phyloP scores from a whole-genome alignment of 108 stramenopile genomes.

The Aurantiochytrium sp. region DNA sequence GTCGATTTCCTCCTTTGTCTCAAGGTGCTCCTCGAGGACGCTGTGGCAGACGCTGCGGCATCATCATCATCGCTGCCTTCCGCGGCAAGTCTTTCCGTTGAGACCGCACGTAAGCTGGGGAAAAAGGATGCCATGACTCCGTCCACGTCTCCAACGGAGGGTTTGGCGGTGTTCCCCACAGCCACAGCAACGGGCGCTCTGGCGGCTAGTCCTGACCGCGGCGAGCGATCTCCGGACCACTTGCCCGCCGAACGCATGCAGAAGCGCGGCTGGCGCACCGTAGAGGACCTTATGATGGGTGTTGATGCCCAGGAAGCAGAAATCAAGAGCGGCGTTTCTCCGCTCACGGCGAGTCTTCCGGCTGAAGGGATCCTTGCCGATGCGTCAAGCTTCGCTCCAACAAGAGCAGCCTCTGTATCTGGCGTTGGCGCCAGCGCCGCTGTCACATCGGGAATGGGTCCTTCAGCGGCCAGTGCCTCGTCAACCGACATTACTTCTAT shows the following conservation, averaged over 20 bases:
- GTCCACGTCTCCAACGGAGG: conserved; percentile 18
- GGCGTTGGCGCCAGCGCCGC: too few relatives aligned
- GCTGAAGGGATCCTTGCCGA: too few relatives aligned
- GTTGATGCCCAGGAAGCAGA: background rate
- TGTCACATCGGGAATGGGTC: too few relatives aligned
- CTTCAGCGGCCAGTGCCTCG: too few relatives aligned
- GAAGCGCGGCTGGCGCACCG: background rate
- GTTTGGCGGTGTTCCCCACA: background rate
- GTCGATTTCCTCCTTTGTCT: conserved; percentile 27
- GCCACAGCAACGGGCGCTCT: background rate
- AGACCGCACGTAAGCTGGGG: background rate
- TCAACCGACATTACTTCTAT: too few relatives aligned
- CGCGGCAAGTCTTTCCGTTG: background rate
- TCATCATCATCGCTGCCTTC: too few relatives aligned
- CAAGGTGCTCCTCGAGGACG: conserved; percentile 29
- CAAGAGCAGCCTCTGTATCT: too few relatives aligned
- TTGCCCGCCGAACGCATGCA: background rate
- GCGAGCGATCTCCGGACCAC: conserved; percentile 19
- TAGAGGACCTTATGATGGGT: background rate
- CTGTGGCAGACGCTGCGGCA: too few relatives aligned
- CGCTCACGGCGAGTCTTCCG: too few relatives aligned
- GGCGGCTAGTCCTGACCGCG: background rate
- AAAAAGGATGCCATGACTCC: background rate
- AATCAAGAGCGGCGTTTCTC: background rate
- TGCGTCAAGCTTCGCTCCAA: too few relatives aligned